Percentiles rank a stretch among this genome's conserved stretches.
phyloP scores from a whole-genome alignment of 805 yeast genomes.

The Helenozyma baotianmanensis region DNA sequence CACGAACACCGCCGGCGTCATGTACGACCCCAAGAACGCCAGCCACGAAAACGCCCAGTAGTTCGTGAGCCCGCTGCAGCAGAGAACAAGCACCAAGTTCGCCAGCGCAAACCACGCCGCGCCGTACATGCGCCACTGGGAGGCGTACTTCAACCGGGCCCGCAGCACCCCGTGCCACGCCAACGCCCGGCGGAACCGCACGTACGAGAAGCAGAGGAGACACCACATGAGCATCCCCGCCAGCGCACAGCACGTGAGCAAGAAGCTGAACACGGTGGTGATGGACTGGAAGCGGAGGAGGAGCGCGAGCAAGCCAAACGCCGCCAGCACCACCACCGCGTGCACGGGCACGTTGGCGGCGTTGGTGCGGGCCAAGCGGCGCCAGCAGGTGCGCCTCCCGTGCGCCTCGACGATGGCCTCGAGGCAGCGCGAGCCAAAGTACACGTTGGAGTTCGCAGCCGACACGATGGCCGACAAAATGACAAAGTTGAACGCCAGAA shows the following conservation, averaged over 20 bases:
- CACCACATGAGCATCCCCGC: constrained; percentile 28
- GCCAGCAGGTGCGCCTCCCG: neutral
- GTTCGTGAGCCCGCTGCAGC: constrained; percentile 14
- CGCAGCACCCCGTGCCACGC: constrained; percentile 5
- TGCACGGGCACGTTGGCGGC: constrained; percentile 13
- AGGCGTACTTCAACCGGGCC: constrained; percentile 2
- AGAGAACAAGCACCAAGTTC: constrained; percentile 14
- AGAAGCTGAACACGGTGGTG: constrained; percentile 12
- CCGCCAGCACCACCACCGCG: constrained; percentile 18
- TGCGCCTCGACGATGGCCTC: constrained; percentile 14
- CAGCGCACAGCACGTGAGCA: constrained; percentile 21
- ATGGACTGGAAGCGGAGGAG: constrained; percentile 16
- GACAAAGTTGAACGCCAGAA: constrained; percentile 17
- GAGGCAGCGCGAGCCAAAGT: constrained; percentile 23
- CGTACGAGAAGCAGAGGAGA: constrained; percentile 16
- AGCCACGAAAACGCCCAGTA: constrained; percentile 15
- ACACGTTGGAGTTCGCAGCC: constrained; percentile 27
- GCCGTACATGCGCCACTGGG: constrained; percentile 6
- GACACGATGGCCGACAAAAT: constrained; percentile 19
- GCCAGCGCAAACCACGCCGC: constrained; percentile 15
- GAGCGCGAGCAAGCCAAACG: constrained; percentile 18
- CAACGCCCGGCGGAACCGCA: constrained; percentile 13
- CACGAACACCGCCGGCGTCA: constrained; percentile 11
- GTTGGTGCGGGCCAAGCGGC: constrained; percentile 8
- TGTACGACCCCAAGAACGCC: constrained; percentile 9